phyloP scores from a whole-genome alignment of 2,329 filamentous ascomycete genomes.

The Colletotrichum plurivorum region DNA sequence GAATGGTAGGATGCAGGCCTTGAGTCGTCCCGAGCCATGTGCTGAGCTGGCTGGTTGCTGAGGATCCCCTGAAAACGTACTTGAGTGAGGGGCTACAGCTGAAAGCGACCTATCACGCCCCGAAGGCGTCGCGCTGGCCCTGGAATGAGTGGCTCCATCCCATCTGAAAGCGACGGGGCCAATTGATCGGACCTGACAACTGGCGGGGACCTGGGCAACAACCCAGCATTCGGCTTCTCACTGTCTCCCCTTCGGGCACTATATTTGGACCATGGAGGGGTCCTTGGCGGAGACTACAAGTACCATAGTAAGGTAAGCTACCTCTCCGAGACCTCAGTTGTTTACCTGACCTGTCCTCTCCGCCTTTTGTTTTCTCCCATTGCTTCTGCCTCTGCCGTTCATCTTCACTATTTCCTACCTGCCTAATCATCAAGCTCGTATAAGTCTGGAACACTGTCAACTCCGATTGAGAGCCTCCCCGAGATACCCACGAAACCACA shows the following conservation, averaged over 20 bases:
- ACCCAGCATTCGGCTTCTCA: constrained; percentile 22
- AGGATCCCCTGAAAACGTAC: constrained; percentile 30
- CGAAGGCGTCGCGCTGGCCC: constrained; percentile 28
- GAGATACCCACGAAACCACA: constrained; percentile 8
- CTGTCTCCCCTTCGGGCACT: constrained; percentile 27
- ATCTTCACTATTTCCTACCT: constrained; percentile 1
- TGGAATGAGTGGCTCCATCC: constrained; percentile 34
- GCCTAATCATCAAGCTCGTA: not conserved
- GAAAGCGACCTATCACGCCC: constrained; percentile 37
- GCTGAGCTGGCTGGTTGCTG: constrained; percentile 30
- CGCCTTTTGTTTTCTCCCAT: constrained; percentile 26
- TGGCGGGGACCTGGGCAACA: constrained; percentile 36
- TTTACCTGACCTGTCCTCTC: constrained; percentile 22
- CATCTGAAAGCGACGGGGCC: constrained; percentile 32
- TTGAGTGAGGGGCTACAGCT: constrained; percentile 33
- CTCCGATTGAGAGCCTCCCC: constrained; percentile 12
- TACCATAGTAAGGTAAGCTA: constrained; percentile 39
- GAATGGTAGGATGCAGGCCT: not conserved
- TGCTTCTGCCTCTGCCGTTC: constrained; percentile 7
- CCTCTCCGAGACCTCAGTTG: constrained; percentile 9
- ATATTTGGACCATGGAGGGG: constrained; percentile 39
- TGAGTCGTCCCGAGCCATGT: constrained; percentile 13
- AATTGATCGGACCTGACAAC: constrained; percentile 33
- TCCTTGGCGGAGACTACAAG: constrained; percentile 40
- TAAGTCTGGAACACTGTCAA: not conserved